Percentiles rank a stretch among this genome's conserved stretches.
Evolutionary conservation across 2,329 filamentous ascomycete species (phyloP).

Genomic region (Blumeriella jaapii): DNA sequence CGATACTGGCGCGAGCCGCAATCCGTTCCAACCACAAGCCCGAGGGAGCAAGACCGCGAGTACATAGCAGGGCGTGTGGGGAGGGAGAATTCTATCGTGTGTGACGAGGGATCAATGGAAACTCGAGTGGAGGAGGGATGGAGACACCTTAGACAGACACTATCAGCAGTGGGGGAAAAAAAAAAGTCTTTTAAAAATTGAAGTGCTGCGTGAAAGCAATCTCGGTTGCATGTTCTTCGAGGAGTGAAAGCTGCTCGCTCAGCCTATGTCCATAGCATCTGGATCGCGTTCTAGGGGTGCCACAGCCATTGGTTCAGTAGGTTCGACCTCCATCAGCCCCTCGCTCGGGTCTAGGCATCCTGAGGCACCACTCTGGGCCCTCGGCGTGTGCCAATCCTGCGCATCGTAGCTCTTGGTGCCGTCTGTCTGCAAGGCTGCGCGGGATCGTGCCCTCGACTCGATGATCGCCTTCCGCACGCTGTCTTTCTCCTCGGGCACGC

Average conservation of each 20-base stretch:
- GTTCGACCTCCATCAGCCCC: constrained; percentile 7
- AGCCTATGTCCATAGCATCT: constrained; percentile 57
- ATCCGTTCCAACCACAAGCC: constrained; percentile 25
- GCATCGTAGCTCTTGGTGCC: constrained; percentile 11
- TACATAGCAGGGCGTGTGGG: too few relatives aligned
- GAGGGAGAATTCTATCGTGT: constrained; percentile 4
- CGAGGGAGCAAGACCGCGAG: too few relatives aligned
- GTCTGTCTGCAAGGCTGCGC: constrained; percentile 35
- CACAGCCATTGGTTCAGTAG: constrained; percentile 1
- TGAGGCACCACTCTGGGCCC: constrained; percentile 5
- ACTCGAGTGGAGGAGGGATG: constrained; percentile 7
- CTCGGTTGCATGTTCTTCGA: too few relatives aligned
- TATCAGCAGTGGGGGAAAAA: constrained; percentile 28
- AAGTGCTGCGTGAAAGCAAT: too few relatives aligned
- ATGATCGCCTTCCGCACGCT: constrained; percentile 74
- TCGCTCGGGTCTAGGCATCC: background rate
- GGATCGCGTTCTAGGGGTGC: constrained; percentile 32
- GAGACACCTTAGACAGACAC: constrained; percentile 9
- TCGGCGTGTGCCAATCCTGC: constrained; percentile 11
- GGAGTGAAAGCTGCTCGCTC: constrained; percentile 2
- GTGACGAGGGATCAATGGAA: constrained; percentile 15
- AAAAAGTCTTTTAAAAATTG: too few relatives aligned
- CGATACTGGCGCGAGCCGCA: constrained; percentile 26
- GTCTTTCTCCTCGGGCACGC: constrained; percentile 62
- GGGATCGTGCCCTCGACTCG: constrained; percentile 59